Evolutionary conservation across 2,329 filamentous ascomycete genomes (phyloP), one percentile per base, ranked within the genome.

Genomic region (Zymoseptoria tritici): DNA sequence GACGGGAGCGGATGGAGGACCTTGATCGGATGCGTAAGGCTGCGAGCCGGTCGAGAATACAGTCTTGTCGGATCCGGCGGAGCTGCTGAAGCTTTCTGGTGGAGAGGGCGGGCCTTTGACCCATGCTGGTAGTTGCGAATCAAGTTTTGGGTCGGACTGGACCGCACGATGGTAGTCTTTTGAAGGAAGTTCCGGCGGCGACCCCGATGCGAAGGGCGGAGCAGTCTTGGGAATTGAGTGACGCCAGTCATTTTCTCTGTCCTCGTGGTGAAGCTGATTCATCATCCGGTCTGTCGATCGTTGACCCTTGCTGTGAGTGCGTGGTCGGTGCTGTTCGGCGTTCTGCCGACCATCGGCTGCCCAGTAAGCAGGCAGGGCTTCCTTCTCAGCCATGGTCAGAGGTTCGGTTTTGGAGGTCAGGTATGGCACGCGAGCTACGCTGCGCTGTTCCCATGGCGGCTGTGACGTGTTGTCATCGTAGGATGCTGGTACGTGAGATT

Each of bases 391-490:
- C 13, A 57, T 26, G 9, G 56, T 58, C n/a, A 58, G 29, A 4
- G 55, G 52, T 8, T 58, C 60, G 4, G 60, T 60, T 16, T 57
- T 54, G 31, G 61, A 31, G 26, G 49, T 55, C 24, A 64, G 60
- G 57, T 57, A 65, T 5, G 63, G 63, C 9, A 65, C 63, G 24
- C 60, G 59, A 1, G 63, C 50, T 9, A 65, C 52, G 29, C 51
- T 59, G 21, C 61, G 56, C 21, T 57, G 55, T 51, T 66, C 63
- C 64, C 63, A 66, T 53, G 63, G 64, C 49, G 64, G 64, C 11
- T 51, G 22, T 16, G 53, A 24, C 21, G 22, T 9, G 11, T 9
- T 21, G 13, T 52, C 16, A n/a, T n/a, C 11, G 7, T 22, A 26
- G n/a, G 22, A 24, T 24, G 4, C 9, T 6, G 52, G 52, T 9